Evolutionary conservation across 441 rosid species (phyloP).

Genomic region (Melianthus villosus): DNA sequence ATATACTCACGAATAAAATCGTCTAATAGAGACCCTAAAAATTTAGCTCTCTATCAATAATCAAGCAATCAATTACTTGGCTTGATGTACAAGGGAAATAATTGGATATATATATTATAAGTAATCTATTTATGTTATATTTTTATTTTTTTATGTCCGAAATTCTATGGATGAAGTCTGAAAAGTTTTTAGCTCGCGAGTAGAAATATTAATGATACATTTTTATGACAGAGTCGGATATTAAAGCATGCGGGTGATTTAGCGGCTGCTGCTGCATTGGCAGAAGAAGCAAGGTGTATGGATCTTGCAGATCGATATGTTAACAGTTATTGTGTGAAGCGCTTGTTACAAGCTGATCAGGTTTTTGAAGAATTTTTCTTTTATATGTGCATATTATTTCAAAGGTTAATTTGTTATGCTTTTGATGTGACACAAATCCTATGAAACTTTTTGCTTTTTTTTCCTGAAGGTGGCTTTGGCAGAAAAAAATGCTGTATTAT

Average conservation of each 20-base stretch:
- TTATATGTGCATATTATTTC: background rate
- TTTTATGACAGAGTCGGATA: slow-evolving; percentile 67
- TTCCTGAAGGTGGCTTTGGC: slow-evolving; percentile 62
- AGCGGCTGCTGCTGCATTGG: slow-evolving; percentile 84
- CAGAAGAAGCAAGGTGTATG: slow-evolving; percentile 99
- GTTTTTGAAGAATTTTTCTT: slow-evolving; percentile 22
- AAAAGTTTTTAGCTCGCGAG: too few species aligned
- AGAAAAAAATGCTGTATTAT: slow-evolving; percentile 86
- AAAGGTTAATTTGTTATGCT: slow-evolving; percentile 1
- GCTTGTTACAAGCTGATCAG: slow-evolving; percentile 99
- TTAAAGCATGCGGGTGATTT: slow-evolving; percentile 97
- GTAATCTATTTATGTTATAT: too few species aligned
- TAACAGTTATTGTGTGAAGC: slow-evolving; percentile 95
- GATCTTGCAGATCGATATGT: slow-evolving; percentile 94
- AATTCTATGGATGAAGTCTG: too few species aligned
- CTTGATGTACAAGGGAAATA: too few species aligned
- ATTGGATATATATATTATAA: too few species aligned
- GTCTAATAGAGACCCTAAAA: too few species aligned
- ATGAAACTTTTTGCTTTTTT: slow-evolving; percentile 4
- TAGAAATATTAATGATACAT: too few species aligned
- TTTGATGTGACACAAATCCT: too few species aligned
- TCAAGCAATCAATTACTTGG: too few species aligned
- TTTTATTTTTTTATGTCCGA: too few species aligned
- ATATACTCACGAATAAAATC: too few species aligned
- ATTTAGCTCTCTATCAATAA: too few species aligned